Evolutionary conservation across 441 rosid genomes (phyloP).

Genomic region (Rhodomyrtus psidioides): DNA sequence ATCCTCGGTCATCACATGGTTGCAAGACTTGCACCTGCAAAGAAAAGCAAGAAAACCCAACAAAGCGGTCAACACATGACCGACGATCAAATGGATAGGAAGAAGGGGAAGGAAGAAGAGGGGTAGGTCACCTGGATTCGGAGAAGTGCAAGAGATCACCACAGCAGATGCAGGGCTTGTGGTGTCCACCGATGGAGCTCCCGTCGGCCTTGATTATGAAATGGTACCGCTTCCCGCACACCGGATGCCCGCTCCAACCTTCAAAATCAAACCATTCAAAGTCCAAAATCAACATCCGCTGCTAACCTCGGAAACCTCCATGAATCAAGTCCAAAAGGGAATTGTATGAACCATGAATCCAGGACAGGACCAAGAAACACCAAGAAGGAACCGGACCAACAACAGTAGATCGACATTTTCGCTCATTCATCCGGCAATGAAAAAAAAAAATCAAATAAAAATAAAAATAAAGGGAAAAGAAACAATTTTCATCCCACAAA

Average conservation of each 20-base stretch:
- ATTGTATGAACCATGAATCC: not conserved
- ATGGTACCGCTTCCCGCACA: slow-evolving; percentile 61
- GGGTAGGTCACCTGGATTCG: slow-evolving; percentile 33
- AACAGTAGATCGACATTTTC: not conserved
- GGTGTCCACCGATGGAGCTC: slow-evolving; percentile 39
- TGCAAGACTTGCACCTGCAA: slow-evolving; percentile 46
- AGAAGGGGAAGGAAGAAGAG: no score
- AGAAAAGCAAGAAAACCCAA: not conserved
- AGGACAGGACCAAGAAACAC: not conserved
- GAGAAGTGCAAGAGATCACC: slow-evolving; percentile 37
- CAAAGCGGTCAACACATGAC: not conserved
- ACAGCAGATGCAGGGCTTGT: slow-evolving; percentile 44
- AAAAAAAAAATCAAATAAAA: not conserved
- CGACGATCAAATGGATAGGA: not conserved
- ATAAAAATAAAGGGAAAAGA: not conserved
- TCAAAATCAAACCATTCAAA: not conserved
- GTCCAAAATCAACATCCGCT: not conserved
- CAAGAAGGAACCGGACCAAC: not conserved
- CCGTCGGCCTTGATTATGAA: slow-evolving; percentile 59
- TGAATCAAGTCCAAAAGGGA: not conserved
- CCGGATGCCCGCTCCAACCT: slow-evolving; percentile 85
- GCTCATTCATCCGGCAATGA: not conserved
- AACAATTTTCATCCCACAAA: not conserved
- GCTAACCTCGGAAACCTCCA: not conserved
- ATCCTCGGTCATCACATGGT: slow-evolving; percentile 29